Base-by-base conservation (phyloP, 2,329 filamentous ascomycete genomes). In the Cryphonectria parasitica region DNA sequence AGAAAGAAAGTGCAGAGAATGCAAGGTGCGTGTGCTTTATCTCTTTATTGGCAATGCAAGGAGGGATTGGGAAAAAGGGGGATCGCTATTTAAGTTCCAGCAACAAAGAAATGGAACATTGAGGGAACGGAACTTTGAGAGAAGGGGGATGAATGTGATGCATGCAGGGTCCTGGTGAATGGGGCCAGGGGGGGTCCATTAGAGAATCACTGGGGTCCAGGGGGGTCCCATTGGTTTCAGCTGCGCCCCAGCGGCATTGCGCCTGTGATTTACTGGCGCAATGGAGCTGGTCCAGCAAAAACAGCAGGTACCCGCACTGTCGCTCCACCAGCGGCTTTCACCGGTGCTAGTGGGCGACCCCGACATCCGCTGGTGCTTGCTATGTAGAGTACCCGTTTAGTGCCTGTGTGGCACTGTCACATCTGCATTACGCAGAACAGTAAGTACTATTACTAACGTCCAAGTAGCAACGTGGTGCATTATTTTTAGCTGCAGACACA, bases 81-180 rank as follows among this genome's bases (percentile, higher is more conserved):
- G 25, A 31, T 43, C 61, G 61, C 25, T 43, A 28, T 64, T 64
- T 64, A 64, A 64, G 17, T 64, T 17, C 8, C 60, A 62, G 60
- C 31, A 62, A 41, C 60, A 61, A 63, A 39, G 61, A 15, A 63
- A 62, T 22, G 43, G 43, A 22, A 11, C n/a, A 28, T 13, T 28
- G 52, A 56, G 52, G n/a, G 52, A 28, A 25, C 52, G 52, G n/a
- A 13, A 56, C 13, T n/a, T 49, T 49, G 45, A 15, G 58, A 15
- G 39, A 63, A 25, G 34, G 36, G 34, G 39, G 28, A 63, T 3
- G n/a, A 31, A 64, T 41, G 61, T 64, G 61, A 64, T 64, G 61
- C 61, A 64, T 36, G 36, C 61, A 64, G 61, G 61, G 61, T 64
- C 61, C 61, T 64, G 61, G 25, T n/a, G 36, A 36, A 15, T 31